phyloP scores from a whole-genome alignment of 148 eudicot genomes.

The Rhododendron molle region DNA sequence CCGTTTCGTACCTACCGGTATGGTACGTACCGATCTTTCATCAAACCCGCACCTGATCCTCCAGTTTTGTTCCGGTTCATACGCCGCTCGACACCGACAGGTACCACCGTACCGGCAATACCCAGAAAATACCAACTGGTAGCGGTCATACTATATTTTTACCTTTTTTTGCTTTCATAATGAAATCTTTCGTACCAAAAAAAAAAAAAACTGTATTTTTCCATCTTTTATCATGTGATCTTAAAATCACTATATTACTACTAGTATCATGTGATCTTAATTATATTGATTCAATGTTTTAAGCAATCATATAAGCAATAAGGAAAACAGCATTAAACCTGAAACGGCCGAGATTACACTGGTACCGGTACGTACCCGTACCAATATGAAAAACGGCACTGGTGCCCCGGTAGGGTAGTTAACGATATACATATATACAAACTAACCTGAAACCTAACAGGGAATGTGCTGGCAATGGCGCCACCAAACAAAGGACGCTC shows the following conservation, averaged over 20 bases:
- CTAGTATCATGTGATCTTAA: background rate
- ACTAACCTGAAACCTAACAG: conserved; percentile 67
- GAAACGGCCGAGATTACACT: background rate
- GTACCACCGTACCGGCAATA: background rate
- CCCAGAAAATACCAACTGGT: background rate
- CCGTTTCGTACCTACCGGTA: background rate
- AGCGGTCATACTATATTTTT: background rate
- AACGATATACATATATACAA: background rate
- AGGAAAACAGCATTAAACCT: background rate
- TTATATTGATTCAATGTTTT: background rate
- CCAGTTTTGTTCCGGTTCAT: background rate
- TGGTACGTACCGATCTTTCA: background rate
- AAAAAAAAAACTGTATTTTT: too few relatives aligned
- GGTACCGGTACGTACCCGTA: background rate
- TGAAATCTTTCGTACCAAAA: background rate
- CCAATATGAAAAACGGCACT: background rate
- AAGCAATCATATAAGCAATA: background rate
- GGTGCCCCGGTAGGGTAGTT: background rate
- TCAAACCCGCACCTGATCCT: background rate
- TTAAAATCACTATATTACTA: too few relatives aligned
- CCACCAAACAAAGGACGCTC: conserved; percentile 72
- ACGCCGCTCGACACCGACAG: too few relatives aligned
- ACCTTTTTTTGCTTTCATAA: background rate
- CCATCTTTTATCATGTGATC: too few relatives aligned
- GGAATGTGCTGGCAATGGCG: conserved; percentile 56